phyloP scores from a whole-genome alignment of 257 asterid species.

The Plantago major region DNA sequence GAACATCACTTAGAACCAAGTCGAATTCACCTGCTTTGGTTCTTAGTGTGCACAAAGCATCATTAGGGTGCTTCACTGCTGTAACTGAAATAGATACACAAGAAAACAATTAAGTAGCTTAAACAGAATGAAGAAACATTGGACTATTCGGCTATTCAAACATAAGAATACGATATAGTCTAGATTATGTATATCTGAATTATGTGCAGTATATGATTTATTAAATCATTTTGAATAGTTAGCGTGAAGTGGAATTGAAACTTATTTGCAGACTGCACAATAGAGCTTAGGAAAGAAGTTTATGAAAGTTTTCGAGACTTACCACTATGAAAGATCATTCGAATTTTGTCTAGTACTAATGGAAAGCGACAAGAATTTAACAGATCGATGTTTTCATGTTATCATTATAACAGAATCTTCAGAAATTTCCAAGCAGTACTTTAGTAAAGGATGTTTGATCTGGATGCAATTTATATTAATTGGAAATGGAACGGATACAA shows the following conservation, averaged over 20 bases:
- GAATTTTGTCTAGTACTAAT: too few relatives aligned
- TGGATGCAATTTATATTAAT: too few relatives aligned
- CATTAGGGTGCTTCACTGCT: conserved; percentile 39
- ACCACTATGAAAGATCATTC: too few relatives aligned
- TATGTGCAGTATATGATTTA: neutral
- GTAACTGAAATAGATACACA: conserved; percentile 29
- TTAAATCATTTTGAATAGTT: conserved; percentile 1
- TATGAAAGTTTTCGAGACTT: too few relatives aligned
- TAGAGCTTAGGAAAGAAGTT: too few relatives aligned
- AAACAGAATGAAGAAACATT: neutral
- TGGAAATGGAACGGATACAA: too few relatives aligned
- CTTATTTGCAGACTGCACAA: neutral
- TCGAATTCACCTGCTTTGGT: conserved; percentile 33
- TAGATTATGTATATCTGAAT: neutral
- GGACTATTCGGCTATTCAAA: neutral
- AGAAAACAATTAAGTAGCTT: conserved; percentile 6
- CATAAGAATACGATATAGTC: neutral
- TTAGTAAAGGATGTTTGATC: too few relatives aligned
- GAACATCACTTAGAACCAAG: conserved; percentile 46
- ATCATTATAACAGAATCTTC: neutral
- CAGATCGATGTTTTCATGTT: too few relatives aligned
- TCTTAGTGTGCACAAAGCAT: conserved; percentile 47
- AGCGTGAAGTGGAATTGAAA: neutral
- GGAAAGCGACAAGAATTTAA: neutral
- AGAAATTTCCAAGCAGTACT: too few relatives aligned